Evolutionary conservation across 1,139 yeast genomes (phyloP), one percentile per base, ranked within the genome.

Genomic region (Saccharomyces hybrid): DNA sequence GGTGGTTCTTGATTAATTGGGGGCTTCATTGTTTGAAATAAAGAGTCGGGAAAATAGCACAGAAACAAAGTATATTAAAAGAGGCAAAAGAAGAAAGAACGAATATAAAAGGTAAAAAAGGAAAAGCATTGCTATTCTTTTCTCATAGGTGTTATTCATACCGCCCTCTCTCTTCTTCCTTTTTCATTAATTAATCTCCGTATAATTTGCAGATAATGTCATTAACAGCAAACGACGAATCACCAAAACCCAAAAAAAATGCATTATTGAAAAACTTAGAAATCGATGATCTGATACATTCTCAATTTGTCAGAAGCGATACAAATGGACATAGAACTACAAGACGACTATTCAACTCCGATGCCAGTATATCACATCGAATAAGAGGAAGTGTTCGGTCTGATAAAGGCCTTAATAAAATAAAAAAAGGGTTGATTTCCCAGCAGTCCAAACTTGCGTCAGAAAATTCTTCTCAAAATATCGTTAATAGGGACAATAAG

Each of bases 211-310:
- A 38, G 9, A 38, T 38, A 38, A 38, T 38, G 44, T 20, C 44
- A 38, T 3, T 20, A 9, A 38, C 44, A 11, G 16, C 20, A 38
- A 38, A 38, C 20, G 44, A 38, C 44, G 25, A 38, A 38, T 38
- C 44, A 27, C 64, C 64, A 5, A 34, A 44, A 16, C 48, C 55
- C 8, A 28, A 59, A 5, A 53, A 52, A 14, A 62, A 55, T 7
- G 61, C 64, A n/a, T 38, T 38, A 5, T 47, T 47, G 14, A 47
- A 47, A 47, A 31, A 47, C 14, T 29, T 47, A 11, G 49, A 47
- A 13, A 47, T 47, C 11, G 41, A 31, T 20, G 49, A 47, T 20
- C 16, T 29, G 16, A 20, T 47, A 14, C 49, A 47, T 47, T 28
- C 49, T 14, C 29, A 29, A 28, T 47, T 29, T 29, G 46, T 48